Conservation (phyloP, 805 yeast genomes). For the Teunomyces funiuensis region DNA sequence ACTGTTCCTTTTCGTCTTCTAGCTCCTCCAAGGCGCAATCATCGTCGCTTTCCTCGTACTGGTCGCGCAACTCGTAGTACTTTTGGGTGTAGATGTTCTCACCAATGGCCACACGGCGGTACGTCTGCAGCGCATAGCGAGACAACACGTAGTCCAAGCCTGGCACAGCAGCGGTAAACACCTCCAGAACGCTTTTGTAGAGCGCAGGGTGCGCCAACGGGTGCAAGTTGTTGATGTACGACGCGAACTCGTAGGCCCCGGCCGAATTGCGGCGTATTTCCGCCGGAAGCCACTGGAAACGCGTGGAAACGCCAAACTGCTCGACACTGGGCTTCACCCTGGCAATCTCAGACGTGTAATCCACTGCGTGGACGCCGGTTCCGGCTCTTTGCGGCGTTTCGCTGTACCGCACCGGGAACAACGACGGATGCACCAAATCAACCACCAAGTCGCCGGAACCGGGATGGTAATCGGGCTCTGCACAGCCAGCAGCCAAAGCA, state of each 20-base stretch:
- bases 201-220: slow-evolving; percentile 25
- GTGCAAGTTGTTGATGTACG: slow-evolving; percentile 44
- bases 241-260: slow-evolving; percentile 19
- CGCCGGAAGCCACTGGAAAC: slow-evolving; percentile 18
- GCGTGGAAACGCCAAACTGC: slow-evolving; percentile 10
- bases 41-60: slow-evolving; percentile 7
- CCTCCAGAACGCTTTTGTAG: slow-evolving; percentile 28
- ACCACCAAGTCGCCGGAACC: slow-evolving; percentile 13
- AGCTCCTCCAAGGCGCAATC: slow-evolving; percentile 11
- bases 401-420: slow-evolving; percentile 18
- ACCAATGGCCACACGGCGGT: slow-evolving; percentile 16
- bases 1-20: slow-evolving; percentile 7
- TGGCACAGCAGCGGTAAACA: slow-evolving; percentile 31
- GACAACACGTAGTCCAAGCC: slow-evolving; percentile 31
- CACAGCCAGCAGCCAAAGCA: slow-evolving; percentile 5
- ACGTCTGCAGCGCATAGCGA: slow-evolving; percentile 18
- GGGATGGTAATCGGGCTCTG: slow-evolving; percentile 14
- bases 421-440: slow-evolving; percentile 22
- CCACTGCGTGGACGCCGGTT: background rate
- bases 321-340: slow-evolving; percentile 6
- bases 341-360: background rate
- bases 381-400: slow-evolving; percentile 7
- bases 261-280: slow-evolving; percentile 6
- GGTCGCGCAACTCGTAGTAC: slow-evolving; percentile 10
- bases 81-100: slow-evolving; percentile 17